A percentile compares a stretch with the other conserved stretches of the same genome.
These are phyloP conservation scores for Aspergillus melleus DNA, from an alignment of 2,329 filamentous ascomycete genomes.

Conservation along the genomic window DNA sequence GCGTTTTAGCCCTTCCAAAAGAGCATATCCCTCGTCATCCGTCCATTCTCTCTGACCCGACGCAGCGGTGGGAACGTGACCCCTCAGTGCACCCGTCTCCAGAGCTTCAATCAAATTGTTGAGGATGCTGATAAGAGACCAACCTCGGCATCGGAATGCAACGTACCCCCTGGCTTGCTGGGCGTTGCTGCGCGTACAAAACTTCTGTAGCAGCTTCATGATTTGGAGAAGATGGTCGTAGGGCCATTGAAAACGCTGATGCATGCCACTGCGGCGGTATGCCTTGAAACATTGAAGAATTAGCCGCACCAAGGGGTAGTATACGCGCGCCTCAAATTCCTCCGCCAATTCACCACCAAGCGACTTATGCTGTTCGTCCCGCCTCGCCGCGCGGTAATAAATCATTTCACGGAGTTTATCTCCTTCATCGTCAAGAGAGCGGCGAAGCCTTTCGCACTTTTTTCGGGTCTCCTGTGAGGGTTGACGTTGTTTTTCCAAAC, in stretches of 20 bases:
- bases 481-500: not conserved
- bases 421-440: constrained; percentile 5
- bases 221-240: constrained; percentile 18
- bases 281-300: constrained; percentile 20
- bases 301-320: constrained; percentile 20
- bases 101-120: constrained; percentile 13
- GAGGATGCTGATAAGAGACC: constrained; percentile 10
- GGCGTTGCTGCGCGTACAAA: constrained; percentile 16
- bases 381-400: constrained; percentile 7
- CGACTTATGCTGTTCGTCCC: not conserved
- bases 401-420: constrained; percentile 14
- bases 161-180: constrained; percentile 11
- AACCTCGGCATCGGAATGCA: constrained; percentile 2
- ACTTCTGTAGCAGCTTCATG: constrained; percentile 17
- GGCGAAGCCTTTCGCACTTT: constrained; percentile 4
- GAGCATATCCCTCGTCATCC: constrained; percentile 20
- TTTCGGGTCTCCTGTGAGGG: not conserved
- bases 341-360: constrained; percentile 14
- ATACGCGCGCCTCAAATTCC: constrained; percentile 20
- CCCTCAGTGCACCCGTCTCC: not conserved
- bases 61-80: too few species aligned
- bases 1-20: constrained; percentile 27
- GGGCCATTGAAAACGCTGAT: constrained; percentile 12
- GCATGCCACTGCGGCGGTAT: constrained; percentile 13
- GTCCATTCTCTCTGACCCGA: constrained; percentile 19